Evolutionary conservation across 768 basidiomycete genomes (phyloP), one percentile per base, ranked within the genome.

Genomic region (Nidularia pulvinata): DNA sequence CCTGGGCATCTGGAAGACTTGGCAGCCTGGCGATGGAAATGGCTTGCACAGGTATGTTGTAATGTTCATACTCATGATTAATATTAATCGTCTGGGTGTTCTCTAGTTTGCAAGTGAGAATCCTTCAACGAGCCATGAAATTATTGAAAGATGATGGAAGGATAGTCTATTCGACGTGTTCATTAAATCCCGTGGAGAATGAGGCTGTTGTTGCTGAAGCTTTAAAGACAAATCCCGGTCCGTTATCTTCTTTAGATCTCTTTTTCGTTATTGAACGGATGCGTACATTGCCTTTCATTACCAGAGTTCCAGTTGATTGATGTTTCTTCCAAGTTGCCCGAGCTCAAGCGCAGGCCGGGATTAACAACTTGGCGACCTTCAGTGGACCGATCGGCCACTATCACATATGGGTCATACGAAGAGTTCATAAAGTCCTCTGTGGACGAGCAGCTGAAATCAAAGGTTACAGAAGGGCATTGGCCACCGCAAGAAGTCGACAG

Each of bases 161-260:
- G 35, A 89, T 98, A 56, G 95, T 98, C 14, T 99, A 98, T 67
- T 98, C 97, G 5, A 99, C 97, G 0, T 98, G 97, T 63, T 98
- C 95, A 0, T 76, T 98, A 59, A 98, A 98, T 67, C 97, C 97
- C 1, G 81, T 94, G 10, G 97, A 99, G 71, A 98, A 99, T 65
- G 97, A 99, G 68, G 93, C 97, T 6, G 96, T 98, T 56, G 76
- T 98, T 34, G 89, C 92, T 1, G 87, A 90, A 44, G 94, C 92
- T 0, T 76, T 98, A 36, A 83, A 82, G 55, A 68, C 77, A 1
- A 83, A 88, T 55, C 80, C 84, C 22, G 91, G 94, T 89, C 42
- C 36, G 76, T 66, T 39, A 6, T 9, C 5, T 7, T 49, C 32
- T 25, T 5, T 30, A 30, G 25, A 30, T 30, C 4, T 30, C 25